Base-by-base conservation (phyloP, 2,329 filamentous ascomycete species). In the Colletotrichum spinosum region DNA sequence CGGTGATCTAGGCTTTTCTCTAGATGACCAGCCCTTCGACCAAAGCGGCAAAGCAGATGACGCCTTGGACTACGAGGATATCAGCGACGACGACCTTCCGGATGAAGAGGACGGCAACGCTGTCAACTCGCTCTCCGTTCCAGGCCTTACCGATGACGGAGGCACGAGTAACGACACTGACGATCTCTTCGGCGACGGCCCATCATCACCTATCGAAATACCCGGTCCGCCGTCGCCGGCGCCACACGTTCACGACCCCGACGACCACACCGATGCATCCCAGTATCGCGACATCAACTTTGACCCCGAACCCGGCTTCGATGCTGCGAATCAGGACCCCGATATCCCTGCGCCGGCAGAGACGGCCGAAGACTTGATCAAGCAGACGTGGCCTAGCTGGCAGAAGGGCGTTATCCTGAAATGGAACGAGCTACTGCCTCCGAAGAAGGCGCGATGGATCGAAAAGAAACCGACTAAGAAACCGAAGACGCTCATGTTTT, bases 31-130 rank as follows among this genome's bases (percentile, higher is more conserved):
- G 57, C 75, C 83, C 33, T 86, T 90, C 68, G 88, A 90, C 69
- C 83, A 88, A 69, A 83, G 84, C 7, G 91, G 93, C 76, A 99
- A 99, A 78, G 95, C 94, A 59, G 94, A 94, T 66, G 92, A 98
- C 79, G 96, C 96, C 45, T 81, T 96, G 68, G 96, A 99, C 74
- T 99, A 85, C 72, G 93, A 92, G 74, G 93, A 97, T 73, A 94
- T 98, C 68, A 91, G 91, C 69, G 95, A 98, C 75, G 94, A 97
- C 74, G 94, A 97, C 68, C 84, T 97, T 8, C 91, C 93, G 10
- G 93, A 96, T 7, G 93, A 96, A 68, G 90, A 92, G 66, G 86
- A 89, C 58, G 78, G 77, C 35, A 77, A 76, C 10, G 77, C 74
- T 6, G 77, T 74, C 55, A 72, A 75, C 13, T 83, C 80, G 12